Conservation (phyloP, 208 protist genomes). For the Crithidia acanthocephali region DNA sequence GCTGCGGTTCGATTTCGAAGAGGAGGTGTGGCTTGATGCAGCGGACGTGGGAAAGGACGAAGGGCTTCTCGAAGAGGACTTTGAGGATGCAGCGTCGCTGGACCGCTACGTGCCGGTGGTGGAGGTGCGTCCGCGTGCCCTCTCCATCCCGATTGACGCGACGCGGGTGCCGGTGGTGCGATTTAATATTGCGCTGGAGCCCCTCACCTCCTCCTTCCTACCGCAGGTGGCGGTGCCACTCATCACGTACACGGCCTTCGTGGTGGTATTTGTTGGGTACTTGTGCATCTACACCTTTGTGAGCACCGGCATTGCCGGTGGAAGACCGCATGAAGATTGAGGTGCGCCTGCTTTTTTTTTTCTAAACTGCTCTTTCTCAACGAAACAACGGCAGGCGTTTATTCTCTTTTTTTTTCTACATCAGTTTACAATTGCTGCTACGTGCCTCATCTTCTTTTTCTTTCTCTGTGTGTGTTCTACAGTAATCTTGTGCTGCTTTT, state of each 20-base stretch:
- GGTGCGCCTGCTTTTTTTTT: too few relatives aligned
- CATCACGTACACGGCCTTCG: constrained; percentile 19
- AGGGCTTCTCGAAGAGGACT: background rate
- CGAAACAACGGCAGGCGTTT: too few relatives aligned
- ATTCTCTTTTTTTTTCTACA: too few relatives aligned
- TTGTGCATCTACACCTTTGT: constrained; percentile 26
- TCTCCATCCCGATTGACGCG: constrained; percentile 27
- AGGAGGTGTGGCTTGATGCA: constrained; percentile 27
- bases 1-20: constrained; percentile 27
- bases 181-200: constrained; percentile 45
- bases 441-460: too few relatives aligned
- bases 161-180: constrained; percentile 27
- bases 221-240: constrained; percentile 28
- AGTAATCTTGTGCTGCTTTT: too few relatives aligned
- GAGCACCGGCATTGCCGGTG: constrained; percentile 27
- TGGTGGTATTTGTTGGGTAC: constrained; percentile 32
- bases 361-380: too few relatives aligned
- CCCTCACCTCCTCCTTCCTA: constrained; percentile 17
- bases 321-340: constrained; percentile 8
- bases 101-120: constrained; percentile 32
- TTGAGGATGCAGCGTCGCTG: background rate
- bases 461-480: too few relatives aligned
- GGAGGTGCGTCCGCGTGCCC: constrained; percentile 29
- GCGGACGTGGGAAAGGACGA: constrained; percentile 9
- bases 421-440: too few relatives aligned